These are phyloP conservation scores for Olyra latifolia DNA, from an alignment of 176 grass and related monocot genomes.

Conservation along the genomic window DNA sequence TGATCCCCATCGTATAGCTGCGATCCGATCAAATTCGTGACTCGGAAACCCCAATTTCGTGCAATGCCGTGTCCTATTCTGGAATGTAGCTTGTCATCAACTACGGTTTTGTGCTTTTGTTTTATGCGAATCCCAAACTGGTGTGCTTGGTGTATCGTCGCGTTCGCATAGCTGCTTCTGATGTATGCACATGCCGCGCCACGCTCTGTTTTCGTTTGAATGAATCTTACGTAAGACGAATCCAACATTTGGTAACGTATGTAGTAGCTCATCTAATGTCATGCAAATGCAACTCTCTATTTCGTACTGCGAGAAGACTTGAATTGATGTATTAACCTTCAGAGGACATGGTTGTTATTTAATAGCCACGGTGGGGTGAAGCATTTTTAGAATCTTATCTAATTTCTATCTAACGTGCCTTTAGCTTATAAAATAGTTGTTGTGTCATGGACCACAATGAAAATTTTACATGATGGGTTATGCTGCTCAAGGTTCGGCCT, in stretches of 20 bases:
- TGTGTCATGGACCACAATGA: not conserved
- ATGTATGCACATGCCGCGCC: not conserved
- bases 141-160: not conserved
- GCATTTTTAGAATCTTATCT: not conserved
- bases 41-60: not conserved
- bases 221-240: not conserved
- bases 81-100: not conserved
- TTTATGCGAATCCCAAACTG: not conserved
- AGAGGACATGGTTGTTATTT: not conserved
- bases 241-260: not conserved
- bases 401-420: not conserved
- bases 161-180: not conserved
- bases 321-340: not conserved
- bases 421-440: not conserved
- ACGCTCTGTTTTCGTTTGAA: not conserved
- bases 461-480: constrained; percentile 1
- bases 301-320: not conserved
- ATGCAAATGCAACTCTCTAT: not conserved
- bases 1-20: not conserved
- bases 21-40: constrained; percentile 26
- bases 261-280: not conserved
- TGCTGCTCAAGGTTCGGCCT: not conserved
- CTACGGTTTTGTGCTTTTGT: not conserved
- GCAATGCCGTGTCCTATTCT: not conserved
- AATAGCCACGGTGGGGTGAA: not conserved